phyloP scores from a whole-genome alignment of 352 stramenopile species.

The Pythium chondricola region DNA sequence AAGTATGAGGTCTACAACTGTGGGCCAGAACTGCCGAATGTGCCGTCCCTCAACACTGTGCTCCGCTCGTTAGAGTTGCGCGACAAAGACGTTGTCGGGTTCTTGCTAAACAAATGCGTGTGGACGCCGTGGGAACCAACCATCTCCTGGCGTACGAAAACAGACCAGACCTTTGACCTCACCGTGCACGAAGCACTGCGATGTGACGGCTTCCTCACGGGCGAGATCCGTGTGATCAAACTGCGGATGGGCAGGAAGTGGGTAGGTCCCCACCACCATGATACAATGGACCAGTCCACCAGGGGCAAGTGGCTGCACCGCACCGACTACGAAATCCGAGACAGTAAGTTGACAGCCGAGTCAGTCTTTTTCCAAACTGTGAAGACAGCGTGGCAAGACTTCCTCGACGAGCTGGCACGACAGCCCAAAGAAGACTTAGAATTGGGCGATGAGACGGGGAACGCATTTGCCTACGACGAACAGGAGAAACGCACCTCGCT shows the following conservation, averaged over 20 bases:
- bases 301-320: constrained; percentile 56
- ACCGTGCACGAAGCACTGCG: constrained; percentile 35
- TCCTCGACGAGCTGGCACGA: constrained; percentile 41
- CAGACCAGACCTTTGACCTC: constrained; percentile 60
- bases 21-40: constrained; percentile 20
- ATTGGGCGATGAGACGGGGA: constrained; percentile 14
- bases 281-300: constrained; percentile 22
- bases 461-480: constrained; percentile 41
- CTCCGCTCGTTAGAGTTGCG: constrained; percentile 16
- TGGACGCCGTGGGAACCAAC: constrained; percentile 53
- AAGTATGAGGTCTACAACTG: constrained; percentile 25
- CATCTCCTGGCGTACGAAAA: constrained; percentile 55
- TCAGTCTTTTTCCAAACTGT: constrained; percentile 56
- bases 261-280: constrained; percentile 59
- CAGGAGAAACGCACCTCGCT: constrained; percentile 51
- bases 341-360: constrained; percentile 25
- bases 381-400: constrained; percentile 44
- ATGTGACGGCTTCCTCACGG: constrained; percentile 45
- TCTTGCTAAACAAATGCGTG: constrained; percentile 20
- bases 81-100: constrained; percentile 19
- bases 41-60: constrained; percentile 20
- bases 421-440: constrained; percentile 40
- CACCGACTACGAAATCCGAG: constrained; percentile 50
- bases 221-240: constrained; percentile 39
- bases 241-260: constrained; percentile 58